Percentiles rank a stretch among this genome's conserved stretches.
phyloP scores from a whole-genome alignment of 2,329 filamentous ascomycete species.

The Botrytis medusae region DNA sequence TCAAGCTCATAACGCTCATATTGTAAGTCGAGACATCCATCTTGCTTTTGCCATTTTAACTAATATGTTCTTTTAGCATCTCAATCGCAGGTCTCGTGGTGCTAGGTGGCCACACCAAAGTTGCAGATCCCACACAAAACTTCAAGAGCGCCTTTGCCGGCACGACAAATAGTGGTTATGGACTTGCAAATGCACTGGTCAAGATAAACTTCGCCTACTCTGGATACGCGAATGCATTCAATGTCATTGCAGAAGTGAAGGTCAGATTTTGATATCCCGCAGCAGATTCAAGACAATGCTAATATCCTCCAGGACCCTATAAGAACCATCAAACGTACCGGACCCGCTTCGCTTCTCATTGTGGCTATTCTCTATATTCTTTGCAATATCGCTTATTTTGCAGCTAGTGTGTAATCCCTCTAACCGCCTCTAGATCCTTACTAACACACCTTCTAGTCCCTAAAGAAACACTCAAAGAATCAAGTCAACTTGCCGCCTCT shows the following conservation, averaged over 20 bases:
- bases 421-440: neutral
- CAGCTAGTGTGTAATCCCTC: conserved; percentile 44
- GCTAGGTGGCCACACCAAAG: conserved; percentile 53
- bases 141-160: conserved; percentile 57
- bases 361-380: conserved; percentile 58
- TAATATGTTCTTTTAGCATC: conserved; percentile 41
- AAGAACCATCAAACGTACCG: conserved; percentile 52
- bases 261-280: conserved; percentile 33
- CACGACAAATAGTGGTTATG: conserved; percentile 46
- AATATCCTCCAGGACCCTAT: conserved; percentile 51
- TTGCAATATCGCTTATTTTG: conserved; percentile 61
- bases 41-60: neutral
- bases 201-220: conserved; percentile 59
- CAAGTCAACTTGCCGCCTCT: conserved; percentile 46
- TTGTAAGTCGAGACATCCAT: conserved; percentile 44
- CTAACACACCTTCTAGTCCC: conserved; percentile 42
- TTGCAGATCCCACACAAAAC: conserved; percentile 53
- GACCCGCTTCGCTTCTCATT: conserved; percentile 49
- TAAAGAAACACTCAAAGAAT: conserved; percentile 53
- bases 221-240: conserved; percentile 61
- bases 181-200: conserved; percentile 58
- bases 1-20: conserved; percentile 63
- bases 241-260: conserved; percentile 60
- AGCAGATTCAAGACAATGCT: neutral
- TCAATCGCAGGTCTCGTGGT: conserved; percentile 62